phyloP scores from a whole-genome alignment of 257 asterid genomes.

The Scutellaria galericulata region DNA sequence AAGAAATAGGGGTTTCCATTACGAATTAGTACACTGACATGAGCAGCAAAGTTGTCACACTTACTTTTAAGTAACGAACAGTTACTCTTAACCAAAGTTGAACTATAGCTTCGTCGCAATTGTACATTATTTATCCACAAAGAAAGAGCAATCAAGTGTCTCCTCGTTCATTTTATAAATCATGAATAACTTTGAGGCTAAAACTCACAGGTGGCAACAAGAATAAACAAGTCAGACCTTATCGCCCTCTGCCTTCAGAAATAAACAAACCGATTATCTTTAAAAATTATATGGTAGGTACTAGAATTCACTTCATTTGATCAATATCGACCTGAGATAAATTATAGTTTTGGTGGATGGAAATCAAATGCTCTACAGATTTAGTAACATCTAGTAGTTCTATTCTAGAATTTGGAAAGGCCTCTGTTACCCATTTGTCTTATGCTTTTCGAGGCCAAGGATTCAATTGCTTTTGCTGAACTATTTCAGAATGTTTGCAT shows the following conservation, averaged over 20 bases:
- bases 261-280: no score
- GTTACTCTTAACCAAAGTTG: no score
- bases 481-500: neutral
- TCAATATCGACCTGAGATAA: slow-evolving; percentile 1
- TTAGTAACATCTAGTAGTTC: neutral
- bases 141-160: no score
- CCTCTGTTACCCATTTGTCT: neutral
- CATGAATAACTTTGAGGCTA: no score
- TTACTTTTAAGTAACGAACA: no score
- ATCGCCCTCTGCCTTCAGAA: no score
- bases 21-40: neutral
- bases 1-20: slow-evolving; percentile 22
- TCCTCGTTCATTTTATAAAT: no score
- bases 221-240: no score
- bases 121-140: no score
- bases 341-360: neutral
- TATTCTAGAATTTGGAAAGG: neutral
- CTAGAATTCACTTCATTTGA: slow-evolving; percentile 9
- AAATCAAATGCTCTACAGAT: neutral
- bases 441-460: neutral
- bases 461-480: neutral
- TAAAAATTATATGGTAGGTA: neutral
- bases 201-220: no score
- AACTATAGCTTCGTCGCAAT: no score
- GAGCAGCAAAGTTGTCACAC: no score